A percentile compares a stretch with the other conserved stretches of the same genome.
Conservation (phyloP, 371 early-diverging fungal genomes). For the Pancytospora epiphaga region DNA sequence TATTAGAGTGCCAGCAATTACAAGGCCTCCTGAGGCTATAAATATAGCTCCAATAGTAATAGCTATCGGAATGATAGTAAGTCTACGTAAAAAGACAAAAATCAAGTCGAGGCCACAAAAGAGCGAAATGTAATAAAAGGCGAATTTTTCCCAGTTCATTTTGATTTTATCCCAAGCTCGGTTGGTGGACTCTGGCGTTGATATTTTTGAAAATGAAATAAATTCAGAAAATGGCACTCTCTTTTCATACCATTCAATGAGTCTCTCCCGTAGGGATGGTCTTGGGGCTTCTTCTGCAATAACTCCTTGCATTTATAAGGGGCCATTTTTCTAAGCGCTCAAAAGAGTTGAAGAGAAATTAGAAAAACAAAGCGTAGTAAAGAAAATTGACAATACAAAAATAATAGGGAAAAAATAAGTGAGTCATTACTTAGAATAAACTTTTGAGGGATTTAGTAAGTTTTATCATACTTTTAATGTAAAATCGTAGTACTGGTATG, state of each 20-base stretch:
- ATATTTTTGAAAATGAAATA: neutral
- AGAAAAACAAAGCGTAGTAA: too few species aligned
- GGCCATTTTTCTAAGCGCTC: too few species aligned
- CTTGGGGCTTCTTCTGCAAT: too few species aligned
- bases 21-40: neutral
- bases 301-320: too few species aligned
- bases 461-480: too few species aligned
- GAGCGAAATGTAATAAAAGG: neutral
- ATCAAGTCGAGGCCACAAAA: neutral
- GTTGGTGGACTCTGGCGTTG: neutral
- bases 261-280: too few species aligned
- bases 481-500: too few species aligned
- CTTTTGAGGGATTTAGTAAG: too few species aligned
- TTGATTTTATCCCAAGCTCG: neutral
- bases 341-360: too few species aligned
- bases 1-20: neutral
- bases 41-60: neutral
- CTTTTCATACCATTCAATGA: neutral
- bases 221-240: neutral
- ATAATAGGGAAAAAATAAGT: too few species aligned
- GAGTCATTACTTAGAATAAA: too few species aligned
- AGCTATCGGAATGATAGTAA: neutral
- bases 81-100: neutral
- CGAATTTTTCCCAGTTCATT: neutral
- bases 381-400: too few species aligned